Evolutionary conservation across 495 filamentous ascomycete genomes (phyloP).

Genomic region (Penicillium coffeae): DNA sequence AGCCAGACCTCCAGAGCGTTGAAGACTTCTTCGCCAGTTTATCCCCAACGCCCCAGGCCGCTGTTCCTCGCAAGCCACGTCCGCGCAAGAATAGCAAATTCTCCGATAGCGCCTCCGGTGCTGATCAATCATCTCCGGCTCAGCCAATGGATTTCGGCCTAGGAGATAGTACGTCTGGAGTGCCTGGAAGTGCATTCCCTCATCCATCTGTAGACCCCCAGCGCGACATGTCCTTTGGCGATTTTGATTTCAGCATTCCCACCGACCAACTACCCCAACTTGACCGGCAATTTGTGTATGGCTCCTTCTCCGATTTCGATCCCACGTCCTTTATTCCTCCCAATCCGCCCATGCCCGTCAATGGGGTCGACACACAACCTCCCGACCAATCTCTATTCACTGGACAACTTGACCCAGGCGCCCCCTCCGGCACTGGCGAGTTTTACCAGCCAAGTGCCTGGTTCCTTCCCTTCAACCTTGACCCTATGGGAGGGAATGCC

Average conservation of each 20-base stretch:
- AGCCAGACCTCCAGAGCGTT: conserved; percentile 84
- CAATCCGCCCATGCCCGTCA: conserved; percentile 28
- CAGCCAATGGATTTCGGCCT: conserved; percentile 35
- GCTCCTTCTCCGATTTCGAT: conserved; percentile 67
- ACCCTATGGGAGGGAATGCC: conserved; percentile 44
- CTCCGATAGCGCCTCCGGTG: conserved; percentile 21
- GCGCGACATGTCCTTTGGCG: conserved; percentile 34
- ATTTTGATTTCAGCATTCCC: conserved; percentile 41
- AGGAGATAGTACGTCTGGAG: conserved; percentile 30
- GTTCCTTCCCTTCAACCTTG: conserved; percentile 95
- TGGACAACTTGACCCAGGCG: conserved; percentile 36
- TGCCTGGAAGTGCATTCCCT: conserved; percentile 44
- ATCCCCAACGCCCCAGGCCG: conserved; percentile 58
- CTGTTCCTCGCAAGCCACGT: conserved; percentile 36
- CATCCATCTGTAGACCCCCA: conserved; percentile 35
- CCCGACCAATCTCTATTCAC: conserved; percentile 31
- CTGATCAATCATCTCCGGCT: conserved; percentile 29
- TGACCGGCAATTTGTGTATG: conserved; percentile 75
- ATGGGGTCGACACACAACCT: conserved; percentile 18
- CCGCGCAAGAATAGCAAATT: conserved; percentile 34
- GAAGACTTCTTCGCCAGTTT: conserved; percentile 92
- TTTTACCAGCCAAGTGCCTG: conserved; percentile 67
- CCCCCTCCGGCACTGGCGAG: conserved; percentile 39
- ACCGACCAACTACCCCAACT: conserved; percentile 55
- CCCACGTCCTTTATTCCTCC: conserved; percentile 34